Evolutionary conservation across 495 filamentous ascomycete species (phyloP).

Genomic region (Aspergillus kassunensis): DNA sequence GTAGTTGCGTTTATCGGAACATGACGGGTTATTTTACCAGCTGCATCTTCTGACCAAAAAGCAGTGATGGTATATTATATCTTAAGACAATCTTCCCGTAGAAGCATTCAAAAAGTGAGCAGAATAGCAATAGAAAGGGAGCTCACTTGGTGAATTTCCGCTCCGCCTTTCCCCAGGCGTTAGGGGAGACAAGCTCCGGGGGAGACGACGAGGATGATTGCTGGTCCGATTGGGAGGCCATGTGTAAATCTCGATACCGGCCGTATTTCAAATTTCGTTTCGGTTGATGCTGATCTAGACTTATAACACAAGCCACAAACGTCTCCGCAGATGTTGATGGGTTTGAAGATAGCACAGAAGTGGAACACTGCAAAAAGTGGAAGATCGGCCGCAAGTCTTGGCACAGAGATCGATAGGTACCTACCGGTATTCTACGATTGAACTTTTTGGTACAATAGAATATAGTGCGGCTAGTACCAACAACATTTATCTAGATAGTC

Average conservation of each 20-base stretch:
- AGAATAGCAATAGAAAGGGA: not conserved
- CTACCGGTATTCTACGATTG: too few species aligned
- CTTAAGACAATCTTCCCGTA: not conserved
- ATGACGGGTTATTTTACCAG: not conserved
- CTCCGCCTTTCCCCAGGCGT: slow-evolving; percentile 37
- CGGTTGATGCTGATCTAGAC: not conserved
- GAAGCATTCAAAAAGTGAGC: not conserved
- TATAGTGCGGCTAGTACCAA: too few species aligned
- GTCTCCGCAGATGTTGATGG: not conserved
- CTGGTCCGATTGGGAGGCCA: slow-evolving; percentile 17
- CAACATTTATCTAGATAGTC: too few species aligned
- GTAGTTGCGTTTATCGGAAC: not conserved
- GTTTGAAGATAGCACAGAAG: slow-evolving; percentile 5
- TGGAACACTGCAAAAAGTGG: slow-evolving; percentile 2
- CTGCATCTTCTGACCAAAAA: not conserved
- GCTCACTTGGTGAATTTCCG: slow-evolving; percentile 41
- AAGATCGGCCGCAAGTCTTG: slow-evolving; percentile 28
- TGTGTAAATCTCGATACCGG: too few species aligned
- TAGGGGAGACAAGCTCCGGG: slow-evolving; percentile 20
- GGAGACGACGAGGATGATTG: slow-evolving; percentile 7
- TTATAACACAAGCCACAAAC: not conserved
- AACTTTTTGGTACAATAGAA: too few species aligned
- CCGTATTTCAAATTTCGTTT: too few species aligned
- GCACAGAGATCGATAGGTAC: slow-evolving; percentile 23
- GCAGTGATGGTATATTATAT: not conserved